A percentile compares a stretch with the other conserved stretches of the same genome.
Conservation (phyloP, 2,329 filamentous ascomycete species). For the Ophiocordyceps robertsii region DNA sequence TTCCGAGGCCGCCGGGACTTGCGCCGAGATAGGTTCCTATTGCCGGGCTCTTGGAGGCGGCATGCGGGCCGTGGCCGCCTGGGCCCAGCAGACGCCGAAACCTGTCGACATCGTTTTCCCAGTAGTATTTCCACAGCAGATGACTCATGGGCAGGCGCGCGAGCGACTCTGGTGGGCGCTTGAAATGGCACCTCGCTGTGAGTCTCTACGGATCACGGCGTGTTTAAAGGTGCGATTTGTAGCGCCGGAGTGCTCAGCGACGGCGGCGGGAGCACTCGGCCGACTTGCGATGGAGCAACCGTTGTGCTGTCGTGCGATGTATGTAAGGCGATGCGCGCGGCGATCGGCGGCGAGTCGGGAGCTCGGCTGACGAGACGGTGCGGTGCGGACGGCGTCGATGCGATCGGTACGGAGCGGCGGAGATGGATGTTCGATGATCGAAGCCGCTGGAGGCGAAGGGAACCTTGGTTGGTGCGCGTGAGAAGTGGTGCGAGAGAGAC, state of each 20-base stretch:
- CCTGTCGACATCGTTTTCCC: constrained; percentile 93
- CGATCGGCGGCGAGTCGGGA: no score
- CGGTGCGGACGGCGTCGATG: no score
- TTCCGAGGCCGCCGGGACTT: constrained; percentile 29
- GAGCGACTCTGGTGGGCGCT: constrained; percentile 26
- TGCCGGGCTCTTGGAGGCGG: constrained; percentile 38
- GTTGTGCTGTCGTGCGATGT: neutral
- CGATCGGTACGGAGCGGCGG: no score
- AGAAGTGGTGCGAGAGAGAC: no score
- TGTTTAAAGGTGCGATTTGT: constrained; percentile 65
- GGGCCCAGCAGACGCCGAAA: constrained; percentile 82
- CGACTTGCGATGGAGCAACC: neutral
- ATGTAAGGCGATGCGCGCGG: no score
- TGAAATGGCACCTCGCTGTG: constrained; percentile 74
- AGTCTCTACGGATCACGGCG: constrained; percentile 71
- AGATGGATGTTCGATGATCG: no score
- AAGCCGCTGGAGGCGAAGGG: no score
- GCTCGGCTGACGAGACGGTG: no score
- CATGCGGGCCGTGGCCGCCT: constrained; percentile 45
- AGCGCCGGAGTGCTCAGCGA: constrained; percentile 13
- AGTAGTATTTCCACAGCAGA: constrained; percentile 90
- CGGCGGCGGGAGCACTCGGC: neutral
- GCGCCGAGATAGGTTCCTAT: constrained; percentile 23
- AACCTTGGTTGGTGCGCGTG: no score
- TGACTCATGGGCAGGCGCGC: constrained; percentile 63